These are phyloP conservation scores for Barnettozyma vustinii DNA, from an alignment of 805 yeast genomes.

Conservation along the genomic window DNA sequence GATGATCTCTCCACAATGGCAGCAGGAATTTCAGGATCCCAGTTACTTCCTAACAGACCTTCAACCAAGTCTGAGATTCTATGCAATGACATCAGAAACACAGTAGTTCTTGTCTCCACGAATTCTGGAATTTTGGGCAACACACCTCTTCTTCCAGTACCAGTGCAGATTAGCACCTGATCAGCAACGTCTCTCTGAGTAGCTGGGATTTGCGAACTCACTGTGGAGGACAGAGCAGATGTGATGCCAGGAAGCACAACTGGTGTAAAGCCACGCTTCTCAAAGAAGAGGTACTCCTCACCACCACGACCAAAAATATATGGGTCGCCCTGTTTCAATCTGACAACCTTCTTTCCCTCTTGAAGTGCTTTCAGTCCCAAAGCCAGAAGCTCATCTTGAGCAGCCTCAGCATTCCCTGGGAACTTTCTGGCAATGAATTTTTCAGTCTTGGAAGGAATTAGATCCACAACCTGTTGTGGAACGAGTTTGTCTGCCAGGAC, in stretches of 20 bases:
- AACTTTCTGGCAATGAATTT: constrained; percentile 86
- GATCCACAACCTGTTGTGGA: constrained; percentile 77
- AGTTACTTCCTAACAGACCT: constrained; percentile 48
- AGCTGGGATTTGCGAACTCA: constrained; percentile 77
- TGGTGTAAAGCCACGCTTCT: constrained; percentile 62
- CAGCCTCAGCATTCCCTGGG: constrained; percentile 94
- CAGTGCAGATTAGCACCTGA: constrained; percentile 89
- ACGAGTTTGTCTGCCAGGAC: constrained; percentile 88
- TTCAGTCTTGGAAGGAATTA: constrained; percentile 73
- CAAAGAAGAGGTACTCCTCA: constrained; percentile 75
- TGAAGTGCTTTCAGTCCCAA: constrained; percentile 62
- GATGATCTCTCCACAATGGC: constrained; percentile 88
- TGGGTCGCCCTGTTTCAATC: constrained; percentile 96
- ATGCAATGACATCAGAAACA: constrained; percentile 87
- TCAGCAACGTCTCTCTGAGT: constrained; percentile 91
- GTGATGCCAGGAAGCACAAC: constrained; percentile 82
- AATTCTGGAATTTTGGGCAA: constrained; percentile 75
- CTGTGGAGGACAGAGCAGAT: constrained; percentile 85
- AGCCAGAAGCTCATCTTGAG: constrained; percentile 78
- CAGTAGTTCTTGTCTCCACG: constrained; percentile 68
- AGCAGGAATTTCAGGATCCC: constrained; percentile 73
- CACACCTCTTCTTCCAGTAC: constrained; percentile 86
- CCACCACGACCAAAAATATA: constrained; percentile 96
- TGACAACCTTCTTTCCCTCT: constrained; percentile 71
- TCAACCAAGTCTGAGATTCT: constrained; percentile 47